phyloP scores from a whole-genome alignment of 192 early-diverging fungal species.

The Coemansia sp. region DNA sequence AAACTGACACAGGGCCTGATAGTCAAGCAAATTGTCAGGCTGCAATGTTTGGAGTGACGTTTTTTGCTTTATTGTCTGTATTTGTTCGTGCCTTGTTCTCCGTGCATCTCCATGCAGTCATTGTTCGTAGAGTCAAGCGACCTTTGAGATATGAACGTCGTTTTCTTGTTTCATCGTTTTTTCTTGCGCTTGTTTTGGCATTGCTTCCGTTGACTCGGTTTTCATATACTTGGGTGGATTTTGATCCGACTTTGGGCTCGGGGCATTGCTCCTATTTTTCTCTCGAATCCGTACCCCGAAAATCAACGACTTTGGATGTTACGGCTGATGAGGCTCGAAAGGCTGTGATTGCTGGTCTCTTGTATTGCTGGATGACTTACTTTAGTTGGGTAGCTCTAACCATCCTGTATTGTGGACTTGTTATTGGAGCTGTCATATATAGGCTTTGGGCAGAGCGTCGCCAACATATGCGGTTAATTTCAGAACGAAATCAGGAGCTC shows the following conservation, averaged over 20 bases:
- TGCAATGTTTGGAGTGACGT: conserved; percentile 34
- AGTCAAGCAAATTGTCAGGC: conserved; percentile 36
- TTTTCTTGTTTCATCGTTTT: conserved; percentile 16
- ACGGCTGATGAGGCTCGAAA: conserved; percentile 4
- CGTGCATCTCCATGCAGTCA: conserved; percentile 18
- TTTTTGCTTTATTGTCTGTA: conserved; percentile 28
- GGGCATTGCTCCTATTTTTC: conserved; percentile 44
- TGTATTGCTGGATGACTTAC: conserved; percentile 35
- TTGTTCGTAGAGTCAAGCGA: conserved; percentile 11
- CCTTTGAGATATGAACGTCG: conserved; percentile 17
- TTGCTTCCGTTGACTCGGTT: conserved; percentile 18
- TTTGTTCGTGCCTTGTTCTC: conserved; percentile 27
- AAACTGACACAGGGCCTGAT: conserved; percentile 16
- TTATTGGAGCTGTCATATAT: conserved; percentile 16
- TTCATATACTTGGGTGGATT: conserved; percentile 30
- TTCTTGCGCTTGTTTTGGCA: conserved; percentile 15
- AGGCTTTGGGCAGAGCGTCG: conserved; percentile 11
- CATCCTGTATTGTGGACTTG: conserved; percentile 10
- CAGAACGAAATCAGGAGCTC: conserved; percentile 7
- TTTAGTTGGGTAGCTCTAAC: conserved; percentile 37
- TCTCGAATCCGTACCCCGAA: conserved; percentile 14
- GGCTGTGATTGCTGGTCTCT: conserved; percentile 17
- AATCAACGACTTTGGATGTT: neutral
- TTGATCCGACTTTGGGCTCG: conserved; percentile 28
- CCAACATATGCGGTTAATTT: conserved; percentile 5